A percentile compares a stretch with the other conserved stretches of the same genome.
Evolutionary conservation across 108 stramenopile species (phyloP).

Genomic region (Discostella pseudostelligera): DNA sequence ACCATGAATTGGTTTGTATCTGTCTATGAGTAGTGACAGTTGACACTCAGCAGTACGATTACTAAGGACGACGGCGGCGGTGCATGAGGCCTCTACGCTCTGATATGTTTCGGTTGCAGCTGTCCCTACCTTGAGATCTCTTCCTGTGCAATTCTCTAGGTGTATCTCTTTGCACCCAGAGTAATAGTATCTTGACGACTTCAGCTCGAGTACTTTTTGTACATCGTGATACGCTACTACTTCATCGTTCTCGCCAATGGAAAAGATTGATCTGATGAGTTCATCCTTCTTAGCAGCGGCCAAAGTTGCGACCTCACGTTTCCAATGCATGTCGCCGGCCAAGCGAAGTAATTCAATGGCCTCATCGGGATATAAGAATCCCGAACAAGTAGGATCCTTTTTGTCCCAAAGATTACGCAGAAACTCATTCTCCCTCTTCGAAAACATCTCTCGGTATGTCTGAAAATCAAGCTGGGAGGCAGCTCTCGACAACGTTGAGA

Average conservation of each 20-base stretch:
- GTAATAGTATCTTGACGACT: constrained; percentile 5
- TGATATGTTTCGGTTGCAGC: constrained; percentile 6
- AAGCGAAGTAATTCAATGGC: background rate
- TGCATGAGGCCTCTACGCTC: constrained; percentile 4
- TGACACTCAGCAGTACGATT: background rate
- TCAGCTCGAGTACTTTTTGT: background rate
- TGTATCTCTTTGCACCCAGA: constrained; percentile 20
- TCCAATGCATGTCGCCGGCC: constrained; percentile 3
- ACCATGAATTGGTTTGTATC: constrained; percentile 27
- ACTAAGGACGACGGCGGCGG: constrained; percentile 9
- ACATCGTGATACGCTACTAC: constrained; percentile 7
- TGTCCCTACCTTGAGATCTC: constrained; percentile 17
- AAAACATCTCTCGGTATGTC: constrained; percentile 1
- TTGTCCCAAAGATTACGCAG: constrained; percentile 7
- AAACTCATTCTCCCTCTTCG: background rate
- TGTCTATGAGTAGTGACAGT: constrained; percentile 13
- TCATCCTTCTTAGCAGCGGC: background rate
- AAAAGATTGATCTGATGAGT: background rate
- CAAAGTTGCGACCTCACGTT: background rate
- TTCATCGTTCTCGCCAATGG: background rate
- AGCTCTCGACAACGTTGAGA: constrained; percentile 7
- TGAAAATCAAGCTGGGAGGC: background rate
- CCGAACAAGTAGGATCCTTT: background rate
- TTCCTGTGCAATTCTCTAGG: constrained; percentile 18
- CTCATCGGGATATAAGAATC: background rate